Conservation (phyloP, 495 filamentous ascomycete genomes). For the Lasiosphaeria ovina region DNA sequence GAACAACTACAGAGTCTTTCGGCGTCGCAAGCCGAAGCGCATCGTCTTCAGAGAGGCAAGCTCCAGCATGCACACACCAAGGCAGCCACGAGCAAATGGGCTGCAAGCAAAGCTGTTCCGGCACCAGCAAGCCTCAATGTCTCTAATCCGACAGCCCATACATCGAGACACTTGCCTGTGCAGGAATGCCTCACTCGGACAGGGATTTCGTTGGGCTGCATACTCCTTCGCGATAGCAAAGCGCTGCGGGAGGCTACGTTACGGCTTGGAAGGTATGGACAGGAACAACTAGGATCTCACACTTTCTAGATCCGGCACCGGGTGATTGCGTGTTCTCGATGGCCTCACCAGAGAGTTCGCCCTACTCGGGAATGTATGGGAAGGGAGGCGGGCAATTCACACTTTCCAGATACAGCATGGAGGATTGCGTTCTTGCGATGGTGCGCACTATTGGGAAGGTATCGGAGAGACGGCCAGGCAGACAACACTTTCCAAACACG, state of each 20-base stretch:
- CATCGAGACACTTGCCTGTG: not conserved
- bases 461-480: conserved; percentile 10
- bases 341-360: not conserved
- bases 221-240: conserved; percentile 8
- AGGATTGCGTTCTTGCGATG: conserved; percentile 9
- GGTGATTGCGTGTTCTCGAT: conserved; percentile 7
- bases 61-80: conserved; percentile 6
- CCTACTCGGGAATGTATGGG: conserved; percentile 8
- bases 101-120: conserved; percentile 7
- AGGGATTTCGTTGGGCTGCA: conserved; percentile 5
- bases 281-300: not conserved
- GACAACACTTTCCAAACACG: conserved; percentile 9
- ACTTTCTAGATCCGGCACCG: conserved; percentile 7
- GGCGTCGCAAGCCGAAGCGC: conserved; percentile 2
- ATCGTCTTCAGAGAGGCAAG: conserved; percentile 11
- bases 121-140: conserved; percentile 11
- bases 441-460: conserved; percentile 6
- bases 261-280: conserved; percentile 2
- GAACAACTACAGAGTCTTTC: conserved; percentile 3
- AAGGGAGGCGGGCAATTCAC: conserved; percentile 9
- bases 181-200: not conserved
- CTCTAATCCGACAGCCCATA: conserved; percentile 1
- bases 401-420: conserved; percentile 8
- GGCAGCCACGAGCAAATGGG: not conserved
- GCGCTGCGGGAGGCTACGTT: conserved; percentile 2